A percentile compares a stretch with the other conserved stretches of the same genome.
These are phyloP conservation scores for Phaeosphaeria sp. DNA, from an alignment of 2,329 filamentous ascomycete genomes.

Conservation along the genomic window DNA sequence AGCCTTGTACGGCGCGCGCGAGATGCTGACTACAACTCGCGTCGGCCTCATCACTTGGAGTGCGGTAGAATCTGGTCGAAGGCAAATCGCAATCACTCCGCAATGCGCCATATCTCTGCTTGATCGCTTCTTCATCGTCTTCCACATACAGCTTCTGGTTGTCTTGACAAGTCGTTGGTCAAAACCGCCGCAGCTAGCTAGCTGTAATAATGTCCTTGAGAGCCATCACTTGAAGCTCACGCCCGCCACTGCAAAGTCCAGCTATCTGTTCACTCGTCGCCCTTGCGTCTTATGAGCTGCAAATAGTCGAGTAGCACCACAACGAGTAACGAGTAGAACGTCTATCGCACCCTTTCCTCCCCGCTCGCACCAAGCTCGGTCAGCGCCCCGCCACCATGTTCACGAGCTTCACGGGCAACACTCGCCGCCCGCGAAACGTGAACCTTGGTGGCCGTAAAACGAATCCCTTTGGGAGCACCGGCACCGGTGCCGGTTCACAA, in stretches of 20 bases:
- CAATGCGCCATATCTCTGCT: background rate
- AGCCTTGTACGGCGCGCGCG: background rate
- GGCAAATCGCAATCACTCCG: background rate
- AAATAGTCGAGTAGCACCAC: background rate
- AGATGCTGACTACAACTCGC: constrained; percentile 3
- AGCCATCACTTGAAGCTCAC: constrained; percentile 1
- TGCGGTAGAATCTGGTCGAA: constrained; percentile 3
- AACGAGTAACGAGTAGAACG: background rate
- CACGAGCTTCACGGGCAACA: constrained; percentile 87
- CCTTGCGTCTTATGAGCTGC: background rate
- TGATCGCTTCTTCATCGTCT: background rate
- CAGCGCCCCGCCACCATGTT: constrained; percentile 68
- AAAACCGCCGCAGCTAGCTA: background rate
- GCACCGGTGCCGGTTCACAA: constrained; percentile 68
- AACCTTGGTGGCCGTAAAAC: constrained; percentile 86
- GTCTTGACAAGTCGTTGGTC: background rate
- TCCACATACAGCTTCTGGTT: background rate
- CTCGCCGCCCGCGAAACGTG: constrained; percentile 85
- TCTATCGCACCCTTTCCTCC: background rate
- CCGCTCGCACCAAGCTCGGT: background rate
- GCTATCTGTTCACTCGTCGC: background rate
- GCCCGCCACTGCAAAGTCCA: background rate
- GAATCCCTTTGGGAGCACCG: constrained; percentile 75
- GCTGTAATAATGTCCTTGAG: background rate
- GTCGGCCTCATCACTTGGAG: constrained; percentile 1